Evolutionary conservation across 1,284 basidiomycete genomes (phyloP), one percentile per base, ranked within the genome.

Genomic region (Cryptococcus neoformans): DNA sequence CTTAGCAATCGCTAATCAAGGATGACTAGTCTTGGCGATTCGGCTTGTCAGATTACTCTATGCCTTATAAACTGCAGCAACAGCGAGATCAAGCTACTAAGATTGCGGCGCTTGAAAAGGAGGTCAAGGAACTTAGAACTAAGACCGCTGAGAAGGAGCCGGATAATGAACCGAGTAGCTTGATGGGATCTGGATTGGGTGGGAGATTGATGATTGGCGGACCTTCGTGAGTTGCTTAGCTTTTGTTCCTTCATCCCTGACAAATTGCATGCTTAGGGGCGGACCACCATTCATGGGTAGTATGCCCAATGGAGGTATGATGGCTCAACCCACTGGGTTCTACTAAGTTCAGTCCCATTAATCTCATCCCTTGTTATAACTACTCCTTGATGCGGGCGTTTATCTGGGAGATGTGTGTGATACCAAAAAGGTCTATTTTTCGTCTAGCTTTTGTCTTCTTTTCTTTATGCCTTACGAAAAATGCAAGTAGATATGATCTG

Each of bases 11-110:
- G 4, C 17, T 28, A 5, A 41, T 16, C 40, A 41, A 5, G 16
- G 16, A 28, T 28, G 17, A 4, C 14, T 53, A 74, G 42, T 90
- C 89, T 62, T 99, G 96, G 96, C 87, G 91, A 72, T 88, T 96
- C 66, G 94, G 87, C 12, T 82, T 99, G 51, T 90, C 90, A 71
- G 96, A 99, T 79, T 97, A 95, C 80, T 90, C 89, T 70, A 94
- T 92, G 89, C 94, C 94, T 0, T 98, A 90, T 78, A 87, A 85
- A 70, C 88, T 98, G 54, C 93, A 97, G 79, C 83, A 85, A 51
- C 87, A 92, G 72, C 85, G 90, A 56, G 74, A 77, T 58, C 70
- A 75, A 60, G 51, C 66, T 1, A 66, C 61, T 34, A 70, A 70
- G 66, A 56, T 77, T 36, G 62, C 69, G 12, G 59, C 64, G n/a